These are phyloP conservation scores for Fonsecaea pugnacius DNA, from an alignment of 2,329 filamentous ascomycete genomes.

Conservation along the genomic window DNA sequence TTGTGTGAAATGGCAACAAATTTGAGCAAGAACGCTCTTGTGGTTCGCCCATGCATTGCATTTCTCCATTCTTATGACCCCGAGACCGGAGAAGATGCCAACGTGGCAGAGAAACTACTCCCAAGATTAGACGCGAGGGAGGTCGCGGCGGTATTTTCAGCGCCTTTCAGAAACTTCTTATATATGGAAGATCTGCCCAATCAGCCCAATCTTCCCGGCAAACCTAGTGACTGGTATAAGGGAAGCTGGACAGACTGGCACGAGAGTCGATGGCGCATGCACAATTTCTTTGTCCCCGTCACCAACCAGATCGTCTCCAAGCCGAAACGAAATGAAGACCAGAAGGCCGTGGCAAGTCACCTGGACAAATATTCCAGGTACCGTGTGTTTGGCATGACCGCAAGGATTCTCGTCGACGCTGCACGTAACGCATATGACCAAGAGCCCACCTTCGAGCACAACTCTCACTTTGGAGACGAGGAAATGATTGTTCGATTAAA, in stretches of 20 bases:
- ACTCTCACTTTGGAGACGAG: conserved; percentile 68
- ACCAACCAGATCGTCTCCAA: conserved; percentile 70
- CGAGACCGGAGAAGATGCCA: conserved; percentile 47
- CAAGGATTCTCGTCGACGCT: conserved; percentile 83
- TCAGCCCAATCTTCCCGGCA: conserved; percentile 46
- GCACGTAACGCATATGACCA: conserved; percentile 81
- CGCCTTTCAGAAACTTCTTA: conserved; percentile 84
- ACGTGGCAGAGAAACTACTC: conserved; percentile 72
- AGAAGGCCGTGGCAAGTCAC: conserved; percentile 46
- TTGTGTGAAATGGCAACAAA: conserved; percentile 81
- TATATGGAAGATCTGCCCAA: conserved; percentile 60
- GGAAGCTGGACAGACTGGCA: conserved; percentile 83
- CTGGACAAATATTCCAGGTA: conserved; percentile 64
- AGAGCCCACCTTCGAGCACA: conserved; percentile 82
- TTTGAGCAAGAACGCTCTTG: conserved; percentile 73
- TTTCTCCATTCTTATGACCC: conserved; percentile 70
- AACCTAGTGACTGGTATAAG: conserved; percentile 75
- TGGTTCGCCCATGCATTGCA: conserved; percentile 76
- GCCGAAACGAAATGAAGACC: conserved; percentile 52
- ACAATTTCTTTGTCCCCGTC: conserved; percentile 89
- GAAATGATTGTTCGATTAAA: conserved; percentile 64
- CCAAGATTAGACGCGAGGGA: conserved; percentile 85
- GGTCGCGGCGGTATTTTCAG: conserved; percentile 91
- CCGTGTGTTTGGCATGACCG: conserved; percentile 94
- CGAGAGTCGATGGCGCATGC: conserved; percentile 77